A percentile compares a stretch with the other conserved stretches of the same genome.
Conservation (phyloP, 2,329 filamentous ascomycete species). For the Stachybotrys echinatus region DNA sequence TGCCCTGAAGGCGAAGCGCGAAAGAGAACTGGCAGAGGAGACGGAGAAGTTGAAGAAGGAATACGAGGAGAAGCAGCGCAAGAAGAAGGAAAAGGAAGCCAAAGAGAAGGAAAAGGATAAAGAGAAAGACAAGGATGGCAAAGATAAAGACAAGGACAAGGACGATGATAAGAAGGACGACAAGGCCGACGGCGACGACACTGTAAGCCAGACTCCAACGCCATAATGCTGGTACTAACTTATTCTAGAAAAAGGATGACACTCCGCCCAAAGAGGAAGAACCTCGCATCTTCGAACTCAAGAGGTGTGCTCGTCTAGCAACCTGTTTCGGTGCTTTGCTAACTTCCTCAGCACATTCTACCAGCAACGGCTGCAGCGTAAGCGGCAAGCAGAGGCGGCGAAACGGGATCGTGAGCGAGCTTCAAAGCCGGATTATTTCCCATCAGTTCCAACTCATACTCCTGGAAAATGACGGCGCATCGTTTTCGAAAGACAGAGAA, state of each 20-base stretch:
- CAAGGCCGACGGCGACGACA: slow-evolving; percentile 17
- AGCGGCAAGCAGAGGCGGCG: slow-evolving; percentile 46
- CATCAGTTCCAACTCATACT: slow-evolving; percentile 68
- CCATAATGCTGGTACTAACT: neutral
- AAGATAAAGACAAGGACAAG: slow-evolving; percentile 38
- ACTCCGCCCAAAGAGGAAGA: slow-evolving; percentile 48
- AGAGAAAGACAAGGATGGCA: slow-evolving; percentile 37
- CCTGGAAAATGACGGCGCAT: slow-evolving; percentile 25
- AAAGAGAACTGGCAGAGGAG: slow-evolving; percentile 61
- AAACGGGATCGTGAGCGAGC: slow-evolving; percentile 78
- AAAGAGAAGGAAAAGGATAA: slow-evolving; percentile 45
- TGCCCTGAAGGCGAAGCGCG: slow-evolving; percentile 52
- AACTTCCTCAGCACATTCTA: slow-evolving; percentile 64
- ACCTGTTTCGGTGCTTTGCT: rapidly evolving
- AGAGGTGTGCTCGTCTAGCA: slow-evolving; percentile 56
- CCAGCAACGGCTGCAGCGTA: slow-evolving; percentile 75
- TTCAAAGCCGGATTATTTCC: slow-evolving; percentile 74
- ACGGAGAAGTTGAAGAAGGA: slow-evolving; percentile 65
- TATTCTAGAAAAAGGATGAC: slow-evolving; percentile 14
- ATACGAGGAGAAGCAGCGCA: slow-evolving; percentile 67
- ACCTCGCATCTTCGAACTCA: slow-evolving; percentile 76
- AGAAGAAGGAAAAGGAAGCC: slow-evolving; percentile 61
- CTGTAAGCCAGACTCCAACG: too few relatives aligned
- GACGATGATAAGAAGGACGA: slow-evolving; percentile 29
- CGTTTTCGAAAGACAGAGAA: too few relatives aligned